Evolutionary conservation across 2,329 filamentous ascomycete species (phyloP).

Genomic region (Pseudocercospora vitis): DNA sequence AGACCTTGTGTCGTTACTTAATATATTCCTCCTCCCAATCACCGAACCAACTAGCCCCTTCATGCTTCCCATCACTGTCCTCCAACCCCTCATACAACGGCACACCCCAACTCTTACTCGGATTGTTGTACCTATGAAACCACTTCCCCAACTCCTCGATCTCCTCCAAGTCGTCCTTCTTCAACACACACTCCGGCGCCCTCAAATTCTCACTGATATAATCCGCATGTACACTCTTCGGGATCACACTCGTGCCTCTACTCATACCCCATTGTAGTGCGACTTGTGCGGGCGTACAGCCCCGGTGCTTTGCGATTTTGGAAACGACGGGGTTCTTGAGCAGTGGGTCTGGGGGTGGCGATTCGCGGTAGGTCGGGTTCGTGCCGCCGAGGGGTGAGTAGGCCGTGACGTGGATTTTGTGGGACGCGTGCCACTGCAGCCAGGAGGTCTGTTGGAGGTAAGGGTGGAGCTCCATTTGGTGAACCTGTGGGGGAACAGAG

Average conservation of each 20-base stretch:
- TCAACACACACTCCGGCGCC: conserved; percentile 38
- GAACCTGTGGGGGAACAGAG: conserved; percentile 28
- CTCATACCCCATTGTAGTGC: conserved; percentile 58
- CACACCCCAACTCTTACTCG: conserved; percentile 40
- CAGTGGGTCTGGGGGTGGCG: conserved; percentile 27
- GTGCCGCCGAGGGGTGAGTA: conserved; percentile 36
- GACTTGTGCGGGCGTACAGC: conserved; percentile 57
- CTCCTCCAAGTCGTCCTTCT: conserved; percentile 40
- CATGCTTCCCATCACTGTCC: conserved; percentile 31
- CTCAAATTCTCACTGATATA: conserved; percentile 37
- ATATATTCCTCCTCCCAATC: conserved; percentile 1
- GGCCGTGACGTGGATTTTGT: conserved; percentile 32
- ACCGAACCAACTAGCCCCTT: conserved; percentile 21
- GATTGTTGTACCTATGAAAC: conserved; percentile 31
- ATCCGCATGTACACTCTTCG: conserved; percentile 47
- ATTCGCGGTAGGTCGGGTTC: conserved; percentile 45
- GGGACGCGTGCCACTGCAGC: conserved; percentile 27
- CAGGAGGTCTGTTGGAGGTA: conserved; percentile 32
- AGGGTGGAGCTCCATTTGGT: conserved; percentile 37
- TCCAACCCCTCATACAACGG: conserved; percentile 45
- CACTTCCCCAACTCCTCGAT: conserved; percentile 39
- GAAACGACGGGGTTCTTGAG: conserved; percentile 61
- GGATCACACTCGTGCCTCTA: conserved; percentile 56
- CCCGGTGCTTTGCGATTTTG: conserved; percentile 63
- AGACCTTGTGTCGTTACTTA: background rate